Conservation (phyloP, 1,284 basidiomycete species). For the Ustilago sp. region DNA sequence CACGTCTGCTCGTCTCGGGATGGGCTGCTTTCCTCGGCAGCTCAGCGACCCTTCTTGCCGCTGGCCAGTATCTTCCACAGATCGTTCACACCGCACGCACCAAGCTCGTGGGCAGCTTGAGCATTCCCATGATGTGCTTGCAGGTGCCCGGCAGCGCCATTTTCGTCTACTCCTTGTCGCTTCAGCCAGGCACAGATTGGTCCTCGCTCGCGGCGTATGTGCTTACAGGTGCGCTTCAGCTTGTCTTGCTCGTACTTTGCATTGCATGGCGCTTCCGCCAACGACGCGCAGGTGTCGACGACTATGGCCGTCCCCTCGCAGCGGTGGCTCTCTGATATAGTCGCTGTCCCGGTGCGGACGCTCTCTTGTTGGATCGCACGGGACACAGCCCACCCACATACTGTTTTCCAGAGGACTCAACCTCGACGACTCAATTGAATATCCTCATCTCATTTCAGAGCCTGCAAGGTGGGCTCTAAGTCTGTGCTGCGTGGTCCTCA, state of each 20-base stretch:
- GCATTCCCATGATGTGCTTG: slow-evolving; percentile 92
- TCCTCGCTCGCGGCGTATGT: slow-evolving; percentile 74
- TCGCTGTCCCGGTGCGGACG: background rate
- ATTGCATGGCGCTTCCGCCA: slow-evolving; percentile 73
- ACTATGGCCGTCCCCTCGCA: slow-evolving; percentile 83
- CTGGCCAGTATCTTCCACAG: slow-evolving; percentile 88
- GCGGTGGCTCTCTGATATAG: slow-evolving; percentile 20
- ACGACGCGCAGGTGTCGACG: slow-evolving; percentile 82
- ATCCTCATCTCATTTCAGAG: background rate
- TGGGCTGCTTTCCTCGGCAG: slow-evolving; percentile 91
- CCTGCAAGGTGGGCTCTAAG: slow-evolving; percentile 3
- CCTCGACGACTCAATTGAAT: slow-evolving; percentile 5
- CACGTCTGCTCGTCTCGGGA: slow-evolving; percentile 55
- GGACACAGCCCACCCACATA: slow-evolving; percentile 6
- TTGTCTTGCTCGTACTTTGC: slow-evolving; percentile 76
- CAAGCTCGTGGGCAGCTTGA: slow-evolving; percentile 88
- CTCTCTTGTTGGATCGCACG: slow-evolving; percentile 1
- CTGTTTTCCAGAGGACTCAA: background rate
- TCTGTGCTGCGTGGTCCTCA: background rate
- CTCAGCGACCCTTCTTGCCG: slow-evolving; percentile 81
- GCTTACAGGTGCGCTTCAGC: slow-evolving; percentile 88
- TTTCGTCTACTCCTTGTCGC: slow-evolving; percentile 79
- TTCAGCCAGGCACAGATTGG: slow-evolving; percentile 63
- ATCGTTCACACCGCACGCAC: slow-evolving; percentile 81
- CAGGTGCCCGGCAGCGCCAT: slow-evolving; percentile 90